Evolutionary conservation across 208 protist genomes (phyloP).

Genomic region (Tritrichomonas musculus): DNA sequence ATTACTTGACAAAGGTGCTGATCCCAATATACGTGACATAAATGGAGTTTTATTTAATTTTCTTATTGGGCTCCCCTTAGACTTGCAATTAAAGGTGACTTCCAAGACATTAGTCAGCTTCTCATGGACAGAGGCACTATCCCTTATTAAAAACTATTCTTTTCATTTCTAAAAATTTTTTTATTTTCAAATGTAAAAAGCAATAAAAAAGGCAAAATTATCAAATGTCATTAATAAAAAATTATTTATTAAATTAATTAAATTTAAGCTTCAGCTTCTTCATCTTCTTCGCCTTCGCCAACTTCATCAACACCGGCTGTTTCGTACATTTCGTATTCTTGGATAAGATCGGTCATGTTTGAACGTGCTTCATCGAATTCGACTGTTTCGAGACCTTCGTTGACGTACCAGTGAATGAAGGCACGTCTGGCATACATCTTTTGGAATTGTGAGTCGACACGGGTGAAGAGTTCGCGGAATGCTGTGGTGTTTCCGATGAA

Average conservation of each 20-base stretch:
- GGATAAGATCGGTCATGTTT: no score
- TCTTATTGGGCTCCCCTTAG: not conserved
- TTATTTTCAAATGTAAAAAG: not conserved
- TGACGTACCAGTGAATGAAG: no score
- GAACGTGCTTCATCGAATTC: no score
- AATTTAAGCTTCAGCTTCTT: no score
- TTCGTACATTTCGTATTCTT: no score
- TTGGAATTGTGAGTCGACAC: no score
- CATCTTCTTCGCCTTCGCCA: no score
- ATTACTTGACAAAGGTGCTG: not conserved
- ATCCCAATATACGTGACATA: conserved; percentile 26
- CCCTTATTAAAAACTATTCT: not conserved
- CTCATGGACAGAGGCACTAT: not conserved
- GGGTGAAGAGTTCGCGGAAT: no score
- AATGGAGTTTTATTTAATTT: not conserved
- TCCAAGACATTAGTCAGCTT: not conserved
- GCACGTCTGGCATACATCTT: no score
- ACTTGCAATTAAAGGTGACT: not conserved
- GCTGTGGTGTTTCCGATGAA: no score
- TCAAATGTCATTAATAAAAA: not conserved
- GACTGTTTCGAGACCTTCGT: no score
- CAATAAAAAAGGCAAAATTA: not conserved
- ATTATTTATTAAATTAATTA: not conserved
- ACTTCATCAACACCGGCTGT: no score
- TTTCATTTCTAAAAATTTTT: not conserved